Evolutionary conservation across 306 rosid genomes (phyloP), one percentile per base, ranked within the genome.

Genomic region (Cajanus cajan): DNA sequence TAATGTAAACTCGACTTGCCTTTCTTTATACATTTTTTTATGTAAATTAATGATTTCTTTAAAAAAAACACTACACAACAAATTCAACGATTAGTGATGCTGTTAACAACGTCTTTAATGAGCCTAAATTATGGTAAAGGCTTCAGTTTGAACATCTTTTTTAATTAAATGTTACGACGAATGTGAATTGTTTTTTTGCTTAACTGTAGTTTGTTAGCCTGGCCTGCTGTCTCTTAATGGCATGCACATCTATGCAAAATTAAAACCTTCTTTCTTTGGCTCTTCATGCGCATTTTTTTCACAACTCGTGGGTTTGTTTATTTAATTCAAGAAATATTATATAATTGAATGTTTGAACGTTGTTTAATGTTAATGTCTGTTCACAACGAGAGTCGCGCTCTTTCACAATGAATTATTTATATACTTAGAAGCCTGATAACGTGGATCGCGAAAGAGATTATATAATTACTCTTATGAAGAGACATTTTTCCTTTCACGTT

Each of bases 401-500:
- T 61, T 25, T 61, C 68, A 69, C 71, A 19, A 33, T 7, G 18
- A 8, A 24, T 37, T 66, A 22, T 58, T 59, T 70, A 45, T 57
- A 45, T 57, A 43, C 37, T 44, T 57, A 9, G 8, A 4, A 18
- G 44, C 70, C 41, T 40, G 4, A 44, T 7, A 43, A 31, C 28
- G 59, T 41, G 76, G 78, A 54, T 50, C 33, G 15, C 12, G 6
- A 67, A 67, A 36, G 41, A 22, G 14, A 67, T 39, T 52, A 54
- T 24, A 70, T 58, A 48, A 41, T 37, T 70, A 50, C 4, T 55
- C 22, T 59, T 44, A 31, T 45, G 62, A 6, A 6, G 47, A 71
- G 50, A 19, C 82, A 21, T 45, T n/a, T n/a, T n/a, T n/a, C n/a
- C n/a, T 59, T 76, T 18, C 44, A 64, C 47, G 50, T 34, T 71